phyloP scores from a whole-genome alignment of 2,329 filamentous ascomycete species.

The Colletotrichum ledebouriae region DNA sequence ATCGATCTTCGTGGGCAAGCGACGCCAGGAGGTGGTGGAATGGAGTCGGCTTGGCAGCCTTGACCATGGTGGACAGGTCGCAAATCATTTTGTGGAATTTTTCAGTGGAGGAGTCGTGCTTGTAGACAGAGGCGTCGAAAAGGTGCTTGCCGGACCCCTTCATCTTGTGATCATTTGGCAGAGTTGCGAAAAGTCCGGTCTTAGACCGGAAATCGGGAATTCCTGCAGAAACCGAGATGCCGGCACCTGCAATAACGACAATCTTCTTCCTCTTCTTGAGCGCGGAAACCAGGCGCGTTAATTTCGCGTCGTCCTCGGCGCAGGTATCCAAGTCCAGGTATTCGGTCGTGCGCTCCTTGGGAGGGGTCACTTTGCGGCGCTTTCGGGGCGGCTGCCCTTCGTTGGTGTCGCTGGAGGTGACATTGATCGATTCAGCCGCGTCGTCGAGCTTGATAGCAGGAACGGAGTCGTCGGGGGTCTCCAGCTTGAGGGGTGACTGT shows the following conservation, averaged over 20 bases:
- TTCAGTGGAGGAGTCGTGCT: conserved; percentile 87
- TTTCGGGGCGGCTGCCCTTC: conserved; percentile 80
- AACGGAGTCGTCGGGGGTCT: conserved; percentile 52
- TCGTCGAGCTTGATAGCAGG: conserved; percentile 48
- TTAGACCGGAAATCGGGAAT: conserved; percentile 97
- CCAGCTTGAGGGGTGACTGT: conserved; percentile 64
- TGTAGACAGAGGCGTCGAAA: conserved; percentile 98
- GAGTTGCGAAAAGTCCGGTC: conserved; percentile 86
- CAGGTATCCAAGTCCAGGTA: conserved; percentile 77
- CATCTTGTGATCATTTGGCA: conserved; percentile 88
- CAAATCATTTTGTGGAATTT: conserved; percentile 98
- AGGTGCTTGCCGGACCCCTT: conserved; percentile 95
- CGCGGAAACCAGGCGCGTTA: conserved; percentile 79
- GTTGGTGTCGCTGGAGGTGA: conserved; percentile 64
- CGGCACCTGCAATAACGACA: conserved; percentile 94
- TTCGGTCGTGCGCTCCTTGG: conserved; percentile 80
- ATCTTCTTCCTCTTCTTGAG: conserved; percentile 95
- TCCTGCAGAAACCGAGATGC: conserved; percentile 96
- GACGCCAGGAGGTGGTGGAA: conserved; percentile 97
- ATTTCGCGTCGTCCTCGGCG: conserved; percentile 63
- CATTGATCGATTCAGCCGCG: conserved; percentile 41
- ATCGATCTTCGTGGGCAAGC: conserved; percentile 85
- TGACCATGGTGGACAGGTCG: conserved; percentile 83
- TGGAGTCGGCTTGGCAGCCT: conserved; percentile 81
- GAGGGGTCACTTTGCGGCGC: conserved; percentile 75